A percentile compares a stretch with the other conserved stretches of the same genome.
phyloP scores from a whole-genome alignment of 2,329 filamentous ascomycete genomes.

The Onygenales sp. region DNA sequence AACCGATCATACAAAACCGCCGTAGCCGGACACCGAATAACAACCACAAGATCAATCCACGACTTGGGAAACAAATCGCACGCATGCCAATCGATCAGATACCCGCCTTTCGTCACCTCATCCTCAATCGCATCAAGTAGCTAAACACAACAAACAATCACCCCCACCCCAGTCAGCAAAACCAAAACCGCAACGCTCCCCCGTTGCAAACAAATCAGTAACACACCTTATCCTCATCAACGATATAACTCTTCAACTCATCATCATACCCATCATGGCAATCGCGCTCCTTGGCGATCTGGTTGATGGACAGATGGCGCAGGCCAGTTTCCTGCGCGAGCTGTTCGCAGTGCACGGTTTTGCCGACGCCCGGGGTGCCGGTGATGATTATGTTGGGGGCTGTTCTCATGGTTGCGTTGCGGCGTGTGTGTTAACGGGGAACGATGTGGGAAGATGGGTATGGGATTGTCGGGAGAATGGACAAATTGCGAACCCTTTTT shows the following conservation, averaged over 20 bases:
- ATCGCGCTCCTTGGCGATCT: slow-evolving; percentile 77
- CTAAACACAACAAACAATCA: slow-evolving; percentile 20
- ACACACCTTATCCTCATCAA: slow-evolving; percentile 87
- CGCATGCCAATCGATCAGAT: slow-evolving; percentile 94
- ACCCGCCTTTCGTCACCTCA: slow-evolving; percentile 67
- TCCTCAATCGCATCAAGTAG: slow-evolving; percentile 83
- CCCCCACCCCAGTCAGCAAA: neutral
- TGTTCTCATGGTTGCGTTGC: slow-evolving; percentile 23
- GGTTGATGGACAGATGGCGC: slow-evolving; percentile 78
- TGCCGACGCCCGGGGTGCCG: slow-evolving; percentile 90
- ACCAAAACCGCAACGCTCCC: neutral
- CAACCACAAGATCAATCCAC: slow-evolving; percentile 92
- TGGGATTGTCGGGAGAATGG: too few relatives aligned
- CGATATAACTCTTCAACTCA: slow-evolving; percentile 77
- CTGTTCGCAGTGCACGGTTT: slow-evolving; percentile 82
- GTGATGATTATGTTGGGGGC: slow-evolving; percentile 87
- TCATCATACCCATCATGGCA: slow-evolving; percentile 87
- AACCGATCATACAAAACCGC: slow-evolving; percentile 76
- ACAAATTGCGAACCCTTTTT: too few relatives aligned
- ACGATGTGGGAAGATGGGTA: too few relatives aligned
- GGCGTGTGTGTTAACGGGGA: neutral
- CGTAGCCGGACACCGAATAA: slow-evolving; percentile 69
- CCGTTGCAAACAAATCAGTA: neutral
- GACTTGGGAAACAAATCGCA: slow-evolving; percentile 89
- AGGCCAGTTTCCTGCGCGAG: slow-evolving; percentile 68